Percentiles rank a stretch among this genome's conserved stretches.
phyloP scores from a whole-genome alignment of 768 basidiomycete genomes.

The Xerocomus spinulosus region DNA sequence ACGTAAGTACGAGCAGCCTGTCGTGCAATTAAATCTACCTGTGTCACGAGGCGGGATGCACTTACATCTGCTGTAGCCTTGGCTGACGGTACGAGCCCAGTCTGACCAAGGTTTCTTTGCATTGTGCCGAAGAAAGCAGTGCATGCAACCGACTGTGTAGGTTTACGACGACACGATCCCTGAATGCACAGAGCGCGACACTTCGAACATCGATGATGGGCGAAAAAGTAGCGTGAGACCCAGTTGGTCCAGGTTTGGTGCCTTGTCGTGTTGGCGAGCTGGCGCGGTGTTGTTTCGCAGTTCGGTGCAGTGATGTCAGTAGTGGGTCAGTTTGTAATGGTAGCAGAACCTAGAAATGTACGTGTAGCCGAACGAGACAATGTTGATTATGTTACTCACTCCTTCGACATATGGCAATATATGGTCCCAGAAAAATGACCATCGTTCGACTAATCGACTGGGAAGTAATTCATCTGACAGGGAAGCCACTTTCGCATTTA shows the following conservation, averaged over 20 bases:
- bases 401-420: conserved; percentile 86
- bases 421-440: conserved; percentile 93
- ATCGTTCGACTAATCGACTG: conserved; percentile 75
- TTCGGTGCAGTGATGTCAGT: conserved; percentile 64
- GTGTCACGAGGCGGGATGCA: background rate
- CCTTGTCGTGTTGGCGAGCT: conserved; percentile 51
- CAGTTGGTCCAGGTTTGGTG: conserved; percentile 35
- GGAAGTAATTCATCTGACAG: conserved; percentile 78
- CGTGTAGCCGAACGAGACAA: conserved; percentile 7
- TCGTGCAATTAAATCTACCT: conserved; percentile 4
- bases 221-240: conserved; percentile 28
- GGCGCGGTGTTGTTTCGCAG: conserved; percentile 49
- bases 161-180: conserved; percentile 74
- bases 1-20: conserved; percentile 73
- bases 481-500: conserved; percentile 76
- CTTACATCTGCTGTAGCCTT: conserved; percentile 77
- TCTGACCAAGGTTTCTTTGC: conserved; percentile 55
- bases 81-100: conserved; percentile 57
- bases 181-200: conserved; percentile 74
- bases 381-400: conserved; percentile 42
- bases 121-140: conserved; percentile 49
- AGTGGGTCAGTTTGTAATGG: conserved; percentile 59
- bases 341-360: conserved; percentile 48
- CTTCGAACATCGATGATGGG: conserved; percentile 75
- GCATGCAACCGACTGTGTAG: conserved; percentile 51